Base-by-base conservation (phyloP, 164 flowering plant genomes). In the Magnolia kwangsiensis region DNA sequence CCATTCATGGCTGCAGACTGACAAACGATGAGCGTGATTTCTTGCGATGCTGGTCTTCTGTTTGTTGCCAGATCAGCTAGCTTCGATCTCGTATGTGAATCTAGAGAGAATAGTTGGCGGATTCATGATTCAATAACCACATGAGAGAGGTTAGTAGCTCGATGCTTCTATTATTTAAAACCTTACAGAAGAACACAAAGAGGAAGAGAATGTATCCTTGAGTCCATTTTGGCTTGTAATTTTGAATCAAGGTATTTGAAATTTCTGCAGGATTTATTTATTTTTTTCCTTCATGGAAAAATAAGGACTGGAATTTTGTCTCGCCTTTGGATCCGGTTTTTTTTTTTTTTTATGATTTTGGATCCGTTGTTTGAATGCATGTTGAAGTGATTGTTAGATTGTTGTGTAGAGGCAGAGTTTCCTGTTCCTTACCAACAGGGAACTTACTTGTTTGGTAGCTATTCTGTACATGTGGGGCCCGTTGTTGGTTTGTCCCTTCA, bases 1-100 rank as follows among this genome's bases (percentile, higher is more conserved):
- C 99, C 99, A 24, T 94, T 96, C 74, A 91, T 94, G 98, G 88
- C 86, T 9, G 93, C 94, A 75, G 98, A 95, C 78, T 93, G 82
- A 80, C 63, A n/a, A 65, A 27, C 69, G 19, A 59, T 50, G 1
- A 21, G 3, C 45, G 13, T 16, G 13, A 8, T 63, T 20, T 23
- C 49, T 21, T 29, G 69, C 51, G 24, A 76, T 51, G 66, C 63
- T 51, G 77, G 75, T 79, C 20, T 55, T 58, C 24, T 63, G 9
- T 51, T 71, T 73, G 31, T 29, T 51, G 58, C 51, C 19, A 37
- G 74, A 11, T 74, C 50, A 65, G 50, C 75, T 72, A 19, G 63
- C 69, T 72, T 65, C 20, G 50, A 58, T 55, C 66, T 72, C 31
- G 21, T 50, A 20, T 10, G 11, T 27, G 2, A 8, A 67, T 72